A percentile compares a stretch with the other conserved stretches of the same genome.
Conservation (phyloP, 805 yeast species). For the Ogataea neopini region DNA sequence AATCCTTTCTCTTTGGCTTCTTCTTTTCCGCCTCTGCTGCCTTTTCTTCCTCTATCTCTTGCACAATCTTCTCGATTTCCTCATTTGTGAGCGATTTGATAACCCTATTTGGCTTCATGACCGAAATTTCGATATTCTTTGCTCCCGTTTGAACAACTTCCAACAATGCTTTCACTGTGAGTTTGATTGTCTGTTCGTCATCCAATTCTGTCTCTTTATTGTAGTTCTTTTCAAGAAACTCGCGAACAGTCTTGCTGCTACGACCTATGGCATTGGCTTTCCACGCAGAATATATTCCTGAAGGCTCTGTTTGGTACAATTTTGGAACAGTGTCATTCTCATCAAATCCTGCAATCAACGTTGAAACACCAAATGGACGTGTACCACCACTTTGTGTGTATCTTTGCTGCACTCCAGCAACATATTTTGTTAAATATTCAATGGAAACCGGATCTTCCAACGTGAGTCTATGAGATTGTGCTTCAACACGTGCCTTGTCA, state of each 20-base stretch:
- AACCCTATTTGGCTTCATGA: constrained; percentile 69
- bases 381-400: constrained; percentile 99
- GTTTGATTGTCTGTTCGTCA: constrained; percentile 70
- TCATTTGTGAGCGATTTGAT: constrained; percentile 65
- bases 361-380: constrained; percentile 95
- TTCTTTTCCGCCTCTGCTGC: constrained; percentile 78
- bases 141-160: constrained; percentile 99
- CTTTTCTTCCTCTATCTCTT: constrained; percentile 84
- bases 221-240: constrained; percentile 89
- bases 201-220: constrained; percentile 52
- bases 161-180: constrained; percentile 81
- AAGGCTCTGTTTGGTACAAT: constrained; percentile 94
- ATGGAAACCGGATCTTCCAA: constrained; percentile 91
- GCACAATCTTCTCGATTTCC: constrained; percentile 72
- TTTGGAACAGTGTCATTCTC: constrained; percentile 77
- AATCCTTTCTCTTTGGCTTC: constrained; percentile 42
- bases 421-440: constrained; percentile 88
- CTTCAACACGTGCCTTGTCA: constrained; percentile 94
- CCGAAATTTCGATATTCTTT: constrained; percentile 89
- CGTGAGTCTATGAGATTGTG: constrained; percentile 91
- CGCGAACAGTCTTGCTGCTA: constrained; percentile 91
- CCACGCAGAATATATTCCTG: constrained; percentile 97
- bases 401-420: constrained; percentile 97
- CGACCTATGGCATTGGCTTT: constrained; percentile 97
- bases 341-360: constrained; percentile 95